Evolutionary conservation across 176 grass and related monocot species (phyloP).

Genomic region (Eleusine coracana): DNA sequence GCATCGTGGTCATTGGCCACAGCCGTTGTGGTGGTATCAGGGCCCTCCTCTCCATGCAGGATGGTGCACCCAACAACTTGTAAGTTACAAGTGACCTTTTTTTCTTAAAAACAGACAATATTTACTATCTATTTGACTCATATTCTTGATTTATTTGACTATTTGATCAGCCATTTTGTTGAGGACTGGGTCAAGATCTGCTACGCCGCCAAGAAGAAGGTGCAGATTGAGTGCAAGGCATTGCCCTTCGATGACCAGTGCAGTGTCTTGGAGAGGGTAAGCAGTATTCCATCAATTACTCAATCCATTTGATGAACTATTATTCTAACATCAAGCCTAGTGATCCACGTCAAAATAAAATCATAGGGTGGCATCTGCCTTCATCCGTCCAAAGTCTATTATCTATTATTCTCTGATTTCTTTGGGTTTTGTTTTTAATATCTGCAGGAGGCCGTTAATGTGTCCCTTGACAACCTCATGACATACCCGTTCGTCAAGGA

Average conservation of each 20-base stretch:
- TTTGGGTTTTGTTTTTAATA: neutral
- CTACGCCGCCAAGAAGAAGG: constrained; percentile 62
- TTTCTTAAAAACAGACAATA: no score
- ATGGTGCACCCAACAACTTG: constrained; percentile 6
- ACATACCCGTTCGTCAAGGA: constrained; percentile 84
- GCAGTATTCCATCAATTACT: neutral
- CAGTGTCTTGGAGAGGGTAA: constrained; percentile 67
- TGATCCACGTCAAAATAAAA: neutral
- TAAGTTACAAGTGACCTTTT: neutral
- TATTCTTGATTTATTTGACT: neutral
- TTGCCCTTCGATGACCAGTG: constrained; percentile 64
- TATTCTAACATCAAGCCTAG: neutral
- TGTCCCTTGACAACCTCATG: constrained; percentile 70
- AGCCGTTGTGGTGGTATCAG: neutral
- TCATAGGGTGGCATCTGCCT: neutral
- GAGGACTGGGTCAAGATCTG: constrained; percentile 93
- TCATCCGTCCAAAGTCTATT: neutral
- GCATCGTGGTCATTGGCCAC: neutral
- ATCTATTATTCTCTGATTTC: neutral
- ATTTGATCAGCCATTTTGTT: constrained; percentile 63
- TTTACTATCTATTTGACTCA: neutral
- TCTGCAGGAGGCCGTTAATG: constrained; percentile 70
- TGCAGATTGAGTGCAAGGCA: constrained; percentile 25
- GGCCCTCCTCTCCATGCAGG: neutral
- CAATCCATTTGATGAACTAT: neutral